Evolutionary conservation across 768 basidiomycete genomes (phyloP).

Genomic region (Fistulinella prunicolor): DNA sequence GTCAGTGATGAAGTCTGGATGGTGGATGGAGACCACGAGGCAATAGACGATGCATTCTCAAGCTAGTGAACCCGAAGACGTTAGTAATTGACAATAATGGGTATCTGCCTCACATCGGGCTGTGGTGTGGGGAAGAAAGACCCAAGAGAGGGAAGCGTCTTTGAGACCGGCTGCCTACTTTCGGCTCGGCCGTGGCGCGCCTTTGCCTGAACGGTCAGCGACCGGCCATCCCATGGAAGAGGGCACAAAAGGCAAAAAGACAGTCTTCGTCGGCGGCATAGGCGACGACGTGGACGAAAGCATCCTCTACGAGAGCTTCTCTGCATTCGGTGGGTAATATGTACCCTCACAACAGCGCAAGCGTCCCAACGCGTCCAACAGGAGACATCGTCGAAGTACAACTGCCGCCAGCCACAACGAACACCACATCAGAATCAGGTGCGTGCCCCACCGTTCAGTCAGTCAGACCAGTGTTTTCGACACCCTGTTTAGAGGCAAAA

Average conservation of each 20-base stretch:
- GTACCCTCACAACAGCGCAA: neutral
- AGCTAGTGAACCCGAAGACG: too few relatives aligned
- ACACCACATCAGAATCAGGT: constrained; percentile 64
- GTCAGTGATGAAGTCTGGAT: constrained; percentile 14
- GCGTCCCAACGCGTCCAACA: constrained; percentile 31
- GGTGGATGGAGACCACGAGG: too few relatives aligned
- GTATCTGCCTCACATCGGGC: too few relatives aligned
- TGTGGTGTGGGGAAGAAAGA: constrained; percentile 11
- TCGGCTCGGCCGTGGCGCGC: neutral
- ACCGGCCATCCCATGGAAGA: constrained; percentile 58
- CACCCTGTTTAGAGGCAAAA: constrained; percentile 52
- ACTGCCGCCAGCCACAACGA: constrained; percentile 75
- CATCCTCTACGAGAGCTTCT: constrained; percentile 73
- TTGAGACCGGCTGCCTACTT: constrained; percentile 17
- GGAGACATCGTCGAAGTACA: constrained; percentile 94
- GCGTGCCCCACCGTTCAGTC: neutral
- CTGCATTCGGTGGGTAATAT: constrained; percentile 71
- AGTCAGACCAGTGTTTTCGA: constrained; percentile 6
- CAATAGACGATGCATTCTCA: too few relatives aligned
- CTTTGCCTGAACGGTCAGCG: too few relatives aligned
- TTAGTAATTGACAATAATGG: too few relatives aligned
- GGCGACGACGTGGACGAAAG: constrained; percentile 81
- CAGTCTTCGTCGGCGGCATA: constrained; percentile 81
- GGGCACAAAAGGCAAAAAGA: constrained; percentile 81
- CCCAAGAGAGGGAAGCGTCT: neutral